Evolutionary conservation across 140 eudicot genomes (phyloP), one percentile per base, ranked within the genome.

Genomic region (Ambrosia hybrid): DNA sequence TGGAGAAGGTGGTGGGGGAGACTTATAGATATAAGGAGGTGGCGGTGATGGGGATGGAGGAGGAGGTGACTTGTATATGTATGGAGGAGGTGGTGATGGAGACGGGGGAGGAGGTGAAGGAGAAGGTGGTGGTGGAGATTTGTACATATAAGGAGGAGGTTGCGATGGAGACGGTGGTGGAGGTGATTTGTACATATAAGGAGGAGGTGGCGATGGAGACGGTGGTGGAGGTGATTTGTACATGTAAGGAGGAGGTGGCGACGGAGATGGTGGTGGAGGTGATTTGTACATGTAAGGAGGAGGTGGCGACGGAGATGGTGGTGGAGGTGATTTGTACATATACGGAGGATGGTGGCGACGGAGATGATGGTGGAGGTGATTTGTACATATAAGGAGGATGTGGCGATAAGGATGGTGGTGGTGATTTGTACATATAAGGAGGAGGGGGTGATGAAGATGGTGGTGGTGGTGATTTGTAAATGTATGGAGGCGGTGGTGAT

Each of bases 151-250:
- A 0, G 73, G 73, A 4, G 73, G 60, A 0, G 73, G 73, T 0
- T 60, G 73, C 0, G 73, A 51, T 12, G 60, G 48, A 0, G 60
- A 13, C 0, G 73, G 73, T 51, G 73, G 73, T 0, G 73, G 73
- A 30, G 73, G 73, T 0, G 61, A 51, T 2, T 26, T 57, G n/a
- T 51, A 68, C 0, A 13, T 0, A 9, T 72, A 72, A 1, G 76
- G 76, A 0, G 76, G 59, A 2, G 76, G 67, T 1, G 67, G 57
- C 49, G 72, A 48, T 1, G 73, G 59, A 1, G 73, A 4, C 1
- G 79, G 79, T 0, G 74, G 74, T 33, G 80, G 73, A 5, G 75
- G 75, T 5, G 80, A 67, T 62, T 68, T 68, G 4, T 76, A 76
- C 7, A 3, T 2, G 57, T 76, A 67, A 30, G 76, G 63, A 0